Base-by-base conservation (phyloP, 495 filamentous ascomycete genomes). In the Bombardia bombarda region DNA sequence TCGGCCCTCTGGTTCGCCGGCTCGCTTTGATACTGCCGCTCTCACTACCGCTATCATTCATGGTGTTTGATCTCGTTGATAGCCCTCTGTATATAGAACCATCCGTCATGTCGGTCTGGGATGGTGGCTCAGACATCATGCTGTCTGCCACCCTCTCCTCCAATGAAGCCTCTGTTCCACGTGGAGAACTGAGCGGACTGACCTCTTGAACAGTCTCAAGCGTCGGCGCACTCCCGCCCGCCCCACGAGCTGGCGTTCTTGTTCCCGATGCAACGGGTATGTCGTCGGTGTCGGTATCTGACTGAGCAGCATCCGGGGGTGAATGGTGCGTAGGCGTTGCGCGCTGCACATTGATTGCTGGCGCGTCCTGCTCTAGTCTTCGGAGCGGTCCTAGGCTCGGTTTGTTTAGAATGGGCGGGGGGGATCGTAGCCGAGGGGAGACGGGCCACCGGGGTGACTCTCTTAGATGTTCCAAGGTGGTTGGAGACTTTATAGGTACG, bases 151-250 rank as follows among this genome's bases (percentile, higher is more conserved):
- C 64, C 57, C 61, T 74, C 49, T 73, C 70, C 49, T 58, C 67
- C 50, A 65, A 49, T 32, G 58, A 68, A 39, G 44, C 62, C 62
- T 56, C 77, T 56, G 57, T 70, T 64, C 38, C 57, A 7, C 71
- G 75, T 0, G 86, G 86, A 10, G 87, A 87, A 21, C 79, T 77
- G 21, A 88, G 83, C 48, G 86, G 75, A 62, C 87, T 94, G 36
- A 80, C 80, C 67, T 98, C 92, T 58, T 95, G 83, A 22, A 98
- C 92, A 0, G 92, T 98, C 62, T 94, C 92, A 40, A 98, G 68
- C 32, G 78, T 78, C 14, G 85, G 79, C 17, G 75, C 73, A 47
- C 73, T 76, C 40, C 80, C 82, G 53, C 78, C 83, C 34, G 67
- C 68, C 19, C 77, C 80, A 56, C 89, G 80, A 38, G 70, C 75